Evolutionary conservation across 371 early-diverging fungal species (phyloP).

Genomic region (Mortierella sp.): DNA sequence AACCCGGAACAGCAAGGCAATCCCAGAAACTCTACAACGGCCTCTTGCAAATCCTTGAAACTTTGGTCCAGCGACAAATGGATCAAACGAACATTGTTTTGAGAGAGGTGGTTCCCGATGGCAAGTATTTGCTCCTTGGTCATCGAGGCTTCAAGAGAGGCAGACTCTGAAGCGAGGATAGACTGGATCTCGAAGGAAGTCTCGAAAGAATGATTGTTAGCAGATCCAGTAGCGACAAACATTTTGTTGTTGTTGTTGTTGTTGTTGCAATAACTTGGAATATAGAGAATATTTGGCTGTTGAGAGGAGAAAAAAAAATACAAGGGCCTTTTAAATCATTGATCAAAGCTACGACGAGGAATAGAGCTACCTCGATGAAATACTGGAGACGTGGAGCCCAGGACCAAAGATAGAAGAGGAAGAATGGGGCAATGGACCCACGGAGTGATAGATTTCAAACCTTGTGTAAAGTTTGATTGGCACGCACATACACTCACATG

Average conservation of each 20-base stretch:
- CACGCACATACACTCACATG: no score
- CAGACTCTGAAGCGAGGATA: constrained; percentile 26
- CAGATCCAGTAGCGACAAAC: background rate
- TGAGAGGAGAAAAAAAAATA: no score
- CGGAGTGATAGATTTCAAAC: background rate
- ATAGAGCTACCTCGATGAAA: background rate
- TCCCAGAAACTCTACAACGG: constrained; percentile 11
- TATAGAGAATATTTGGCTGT: no score
- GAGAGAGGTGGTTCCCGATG: constrained; percentile 16
- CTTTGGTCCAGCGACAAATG: constrained; percentile 13
- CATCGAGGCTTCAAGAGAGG: constrained; percentile 21
- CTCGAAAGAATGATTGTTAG: background rate
- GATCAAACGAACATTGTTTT: constrained; percentile 4
- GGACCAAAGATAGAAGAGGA: background rate
- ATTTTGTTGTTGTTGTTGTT: no score
- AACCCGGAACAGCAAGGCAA: constrained; percentile 22
- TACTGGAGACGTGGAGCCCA: background rate
- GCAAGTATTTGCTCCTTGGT: constrained; percentile 33
- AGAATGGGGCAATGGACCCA: background rate
- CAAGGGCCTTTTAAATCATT: no score
- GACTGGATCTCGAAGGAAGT: constrained; percentile 10
- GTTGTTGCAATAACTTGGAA: no score
- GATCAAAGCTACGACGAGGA: no score
- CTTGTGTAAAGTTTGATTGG: no score
- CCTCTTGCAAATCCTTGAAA: constrained; percentile 26